phyloP scores from a whole-genome alignment of 257 asterid genomes.

The Solanum chiquidenum region DNA sequence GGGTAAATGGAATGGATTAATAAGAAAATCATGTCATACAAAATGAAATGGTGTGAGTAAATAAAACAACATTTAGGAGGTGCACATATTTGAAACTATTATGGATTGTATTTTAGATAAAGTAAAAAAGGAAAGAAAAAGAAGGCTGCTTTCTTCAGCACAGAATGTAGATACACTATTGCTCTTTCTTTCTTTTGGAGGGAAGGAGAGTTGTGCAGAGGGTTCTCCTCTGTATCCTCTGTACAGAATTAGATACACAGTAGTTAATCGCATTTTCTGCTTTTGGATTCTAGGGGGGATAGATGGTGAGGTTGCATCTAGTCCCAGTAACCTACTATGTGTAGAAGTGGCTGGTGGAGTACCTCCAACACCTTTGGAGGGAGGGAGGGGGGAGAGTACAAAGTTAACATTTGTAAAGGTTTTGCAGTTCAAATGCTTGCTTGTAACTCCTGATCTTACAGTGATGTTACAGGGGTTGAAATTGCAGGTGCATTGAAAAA shows the following conservation, averaged over 20 bases:
- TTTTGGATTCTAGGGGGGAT: background rate
- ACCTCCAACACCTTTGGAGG: background rate
- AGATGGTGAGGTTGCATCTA: background rate
- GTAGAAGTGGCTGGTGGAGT: background rate
- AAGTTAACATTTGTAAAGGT: background rate
- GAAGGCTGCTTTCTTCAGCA: background rate
- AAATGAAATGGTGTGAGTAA: background rate
- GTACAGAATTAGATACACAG: background rate
- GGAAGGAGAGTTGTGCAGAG: background rate
- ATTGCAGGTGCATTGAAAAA: conserved; percentile 94
- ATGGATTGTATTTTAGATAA: background rate
- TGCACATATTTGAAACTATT: background rate
- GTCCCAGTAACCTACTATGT: background rate
- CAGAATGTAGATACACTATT: background rate
- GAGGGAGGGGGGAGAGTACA: background rate
- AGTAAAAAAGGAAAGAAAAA: background rate
- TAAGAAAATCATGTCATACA: background rate
- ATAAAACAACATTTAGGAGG: background rate
- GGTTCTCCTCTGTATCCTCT: background rate
- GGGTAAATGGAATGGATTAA: background rate
- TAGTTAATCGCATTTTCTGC: background rate
- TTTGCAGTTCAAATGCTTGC: conserved; percentile 1
- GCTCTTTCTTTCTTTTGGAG: background rate
- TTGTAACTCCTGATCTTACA: conserved; percentile 67
- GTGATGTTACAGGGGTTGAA: conserved; percentile 97